Conservation (phyloP, 1,284 basidiomycete species). For the Athelia sp. region DNA sequence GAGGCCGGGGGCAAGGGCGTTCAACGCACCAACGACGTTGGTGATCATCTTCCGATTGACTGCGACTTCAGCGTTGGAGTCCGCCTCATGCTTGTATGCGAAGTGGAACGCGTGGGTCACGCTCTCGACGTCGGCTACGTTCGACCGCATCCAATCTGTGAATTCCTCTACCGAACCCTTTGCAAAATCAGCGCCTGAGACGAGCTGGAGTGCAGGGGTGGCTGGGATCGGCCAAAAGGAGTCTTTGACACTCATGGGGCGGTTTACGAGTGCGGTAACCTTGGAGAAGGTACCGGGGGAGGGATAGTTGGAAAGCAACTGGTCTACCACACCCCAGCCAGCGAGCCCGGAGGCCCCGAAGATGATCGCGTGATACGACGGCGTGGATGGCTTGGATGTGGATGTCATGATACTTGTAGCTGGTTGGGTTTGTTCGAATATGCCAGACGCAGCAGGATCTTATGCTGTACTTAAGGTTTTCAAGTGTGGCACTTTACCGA, state of each 20-base stretch:
- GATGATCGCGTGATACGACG: slow-evolving; percentile 12
- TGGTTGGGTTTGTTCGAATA: no score
- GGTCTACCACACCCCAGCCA: slow-evolving; percentile 15
- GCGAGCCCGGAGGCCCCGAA: slow-evolving; percentile 15
- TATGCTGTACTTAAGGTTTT: no score
- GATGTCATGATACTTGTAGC: no score
- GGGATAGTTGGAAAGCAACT: slow-evolving; percentile 13
- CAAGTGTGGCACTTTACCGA: no score
- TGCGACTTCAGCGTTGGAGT: slow-evolving; percentile 7
- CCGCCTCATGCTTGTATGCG: slow-evolving; percentile 10
- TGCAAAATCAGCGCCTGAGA: slow-evolving; percentile 9
- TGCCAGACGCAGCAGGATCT: no score
- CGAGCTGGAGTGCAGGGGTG: slow-evolving; percentile 8
- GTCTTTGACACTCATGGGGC: slow-evolving; percentile 10
- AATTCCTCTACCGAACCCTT: slow-evolving; percentile 8
- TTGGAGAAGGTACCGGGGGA: slow-evolving; percentile 9
- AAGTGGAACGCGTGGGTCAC: slow-evolving; percentile 16
- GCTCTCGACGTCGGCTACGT: slow-evolving; percentile 8
- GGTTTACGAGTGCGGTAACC: slow-evolving; percentile 13
- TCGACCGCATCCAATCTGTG: slow-evolving; percentile 5
- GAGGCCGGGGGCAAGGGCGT: slow-evolving; percentile 9
- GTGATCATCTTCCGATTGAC: slow-evolving; percentile 12
- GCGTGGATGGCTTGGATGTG: no score
- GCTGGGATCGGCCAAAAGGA: slow-evolving; percentile 9
- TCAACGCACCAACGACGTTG: slow-evolving; percentile 8